phyloP scores from a whole-genome alignment of 495 filamentous ascomycete genomes.

The Lasiosphaeriaceae sp. region DNA sequence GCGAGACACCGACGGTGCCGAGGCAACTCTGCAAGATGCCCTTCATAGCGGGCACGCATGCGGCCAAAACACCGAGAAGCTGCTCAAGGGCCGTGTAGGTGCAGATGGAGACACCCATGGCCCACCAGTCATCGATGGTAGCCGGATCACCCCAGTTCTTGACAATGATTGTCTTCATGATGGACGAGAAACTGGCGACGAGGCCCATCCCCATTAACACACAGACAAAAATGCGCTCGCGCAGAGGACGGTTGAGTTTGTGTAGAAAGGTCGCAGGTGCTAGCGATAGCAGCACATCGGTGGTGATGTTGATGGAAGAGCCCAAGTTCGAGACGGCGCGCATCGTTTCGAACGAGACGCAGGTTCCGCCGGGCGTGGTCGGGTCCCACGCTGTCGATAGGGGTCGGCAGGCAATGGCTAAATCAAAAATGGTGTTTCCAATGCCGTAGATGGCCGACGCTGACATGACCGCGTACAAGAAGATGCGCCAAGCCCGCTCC shows the following conservation, averaged over 20 bases:
- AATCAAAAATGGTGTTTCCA: conserved; percentile 23
- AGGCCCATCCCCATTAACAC: conserved; percentile 26
- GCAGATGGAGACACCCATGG: conserved; percentile 20
- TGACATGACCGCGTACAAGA: conserved; percentile 48
- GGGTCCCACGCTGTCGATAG: conserved; percentile 20
- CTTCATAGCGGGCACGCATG: conserved; percentile 25
- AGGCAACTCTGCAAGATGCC: conserved; percentile 15
- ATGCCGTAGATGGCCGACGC: conserved; percentile 55
- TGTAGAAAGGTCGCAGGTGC: conserved; percentile 20
- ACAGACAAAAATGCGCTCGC: conserved; percentile 26
- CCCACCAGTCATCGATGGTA: conserved; percentile 7
- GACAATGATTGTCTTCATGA: conserved; percentile 25
- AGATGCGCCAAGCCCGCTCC: conserved; percentile 43
- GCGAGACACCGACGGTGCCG: conserved; percentile 15
- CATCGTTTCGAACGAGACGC: conserved; percentile 17
- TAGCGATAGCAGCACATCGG: conserved; percentile 23
- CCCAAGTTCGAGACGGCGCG: conserved; percentile 17
- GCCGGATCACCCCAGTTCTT: conserved; percentile 14
- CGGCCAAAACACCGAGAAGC: conserved; percentile 22
- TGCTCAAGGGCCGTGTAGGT: conserved; percentile 24
- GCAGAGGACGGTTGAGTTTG: conserved; percentile 24
- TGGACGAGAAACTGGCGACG: conserved; percentile 17
- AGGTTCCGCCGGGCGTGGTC: conserved; percentile 4
- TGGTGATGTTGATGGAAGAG: conserved; percentile 22
- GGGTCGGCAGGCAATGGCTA: conserved; percentile 21